Evolutionary conservation across 257 asterid genomes (phyloP).

Genomic region (Gentiana macrophylla): DNA sequence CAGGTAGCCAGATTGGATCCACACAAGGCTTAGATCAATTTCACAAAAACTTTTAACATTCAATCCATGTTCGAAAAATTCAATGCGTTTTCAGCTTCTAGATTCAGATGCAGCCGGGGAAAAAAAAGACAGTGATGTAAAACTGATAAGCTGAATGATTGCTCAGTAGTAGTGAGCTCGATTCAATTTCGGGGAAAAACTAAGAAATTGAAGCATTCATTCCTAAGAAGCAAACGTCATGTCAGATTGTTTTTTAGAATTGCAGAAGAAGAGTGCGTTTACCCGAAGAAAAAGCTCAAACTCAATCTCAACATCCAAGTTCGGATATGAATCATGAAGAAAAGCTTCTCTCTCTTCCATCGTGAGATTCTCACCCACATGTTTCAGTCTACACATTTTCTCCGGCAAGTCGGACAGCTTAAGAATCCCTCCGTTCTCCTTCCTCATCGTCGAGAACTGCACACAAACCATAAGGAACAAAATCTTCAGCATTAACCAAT

Average conservation of each 20-base stretch:
- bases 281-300: slow-evolving; percentile 92
- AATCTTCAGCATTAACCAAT: slow-evolving; percentile 10
- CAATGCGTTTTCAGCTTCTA: background rate
- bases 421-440: slow-evolving; percentile 56
- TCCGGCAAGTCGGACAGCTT: slow-evolving; percentile 71
- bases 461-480: slow-evolving; percentile 8
- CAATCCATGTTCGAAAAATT: background rate
- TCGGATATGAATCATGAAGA: slow-evolving; percentile 55
- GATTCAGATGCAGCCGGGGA: background rate
- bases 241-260: too few relatives aligned
- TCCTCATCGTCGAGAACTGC: slow-evolving; percentile 66
- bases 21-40: too few relatives aligned
- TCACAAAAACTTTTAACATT: too few relatives aligned
- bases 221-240: too few relatives aligned
- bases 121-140: too few relatives aligned
- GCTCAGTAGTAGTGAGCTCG: too few relatives aligned
- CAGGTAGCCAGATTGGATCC: background rate
- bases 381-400: slow-evolving; percentile 78
- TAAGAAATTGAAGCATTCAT: too few relatives aligned
- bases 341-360: slow-evolving; percentile 66
- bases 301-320: slow-evolving; percentile 69
- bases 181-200: too few relatives aligned
- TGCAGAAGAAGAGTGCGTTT: slow-evolving; percentile 7
- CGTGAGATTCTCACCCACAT: slow-evolving; percentile 76
- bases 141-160: too few relatives aligned